Evolutionary conservation across 345 rosid species (phyloP), one percentile per base, ranked within the genome.

Genomic region (Cardiospermum halicacabum): DNA sequence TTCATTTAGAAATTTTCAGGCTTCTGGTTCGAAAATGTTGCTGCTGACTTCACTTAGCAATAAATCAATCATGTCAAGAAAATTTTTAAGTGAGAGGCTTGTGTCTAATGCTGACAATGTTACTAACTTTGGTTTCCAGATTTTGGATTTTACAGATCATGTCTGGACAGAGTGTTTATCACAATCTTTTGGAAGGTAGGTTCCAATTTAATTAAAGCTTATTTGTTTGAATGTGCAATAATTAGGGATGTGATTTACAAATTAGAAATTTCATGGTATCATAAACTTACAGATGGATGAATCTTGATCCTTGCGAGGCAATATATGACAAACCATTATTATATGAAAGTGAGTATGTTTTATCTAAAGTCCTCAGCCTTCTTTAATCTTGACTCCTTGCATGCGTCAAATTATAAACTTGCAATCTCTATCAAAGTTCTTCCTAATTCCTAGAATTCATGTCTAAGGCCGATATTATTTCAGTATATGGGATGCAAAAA

Each of bases 111-210:
- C 10, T 58, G 42, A 57, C 31, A 49, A 27, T 25, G 39, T 40
- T 56, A 21, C 58, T 53, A 28, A 40, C 31, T 60, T 15, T 11
- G 18, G 42, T 21, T 56, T 72, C 55, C 89, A 92, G 98, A 75
- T 89, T 70, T 42, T 87, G 72, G 96, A 85, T 86, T 88, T 94
- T 66, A 91, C 78, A 39, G 97, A 91, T 81, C 99, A 94, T 56
- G 77, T 91, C 21, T 94, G 99, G 99, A 94, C 99, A 2, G 99
- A 94, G 75, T 91, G 96, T 75, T 91, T 78, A 73, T 88, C 89
- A 3, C 75, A 69, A 24, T 62, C 68, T 18, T 75, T 91, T 65
- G 86, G 82, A 72, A 91, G 99, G 99, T 91, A 80, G 51, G 61
- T 39, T 58, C 68, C 72, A 53, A 68, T 49, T 57, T 56, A 25